phyloP scores from a whole-genome alignment of 441 rosid genomes.

The Raphanus hybrid region DNA sequence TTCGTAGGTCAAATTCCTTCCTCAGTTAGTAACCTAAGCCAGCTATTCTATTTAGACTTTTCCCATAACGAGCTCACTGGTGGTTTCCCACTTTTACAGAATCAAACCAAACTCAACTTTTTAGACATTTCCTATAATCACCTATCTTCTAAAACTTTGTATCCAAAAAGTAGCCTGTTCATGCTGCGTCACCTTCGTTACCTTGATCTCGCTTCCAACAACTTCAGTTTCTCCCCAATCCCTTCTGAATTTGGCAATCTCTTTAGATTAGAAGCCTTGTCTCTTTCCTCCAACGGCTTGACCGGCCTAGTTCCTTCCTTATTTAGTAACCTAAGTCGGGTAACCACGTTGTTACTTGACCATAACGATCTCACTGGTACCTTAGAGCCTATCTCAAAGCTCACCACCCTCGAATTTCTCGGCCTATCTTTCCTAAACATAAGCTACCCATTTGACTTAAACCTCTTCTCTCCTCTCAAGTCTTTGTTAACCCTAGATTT shows the following conservation, averaged over 20 bases:
- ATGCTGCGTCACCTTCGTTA: background rate
- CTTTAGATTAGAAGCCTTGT: background rate
- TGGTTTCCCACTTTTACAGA: background rate
- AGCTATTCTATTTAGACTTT: background rate
- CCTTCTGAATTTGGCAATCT: background rate
- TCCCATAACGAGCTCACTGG: background rate
- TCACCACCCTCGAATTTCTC: background rate
- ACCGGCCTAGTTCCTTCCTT: background rate
- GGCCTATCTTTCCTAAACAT: constrained; percentile 2
- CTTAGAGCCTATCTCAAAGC: constrained; percentile 22
- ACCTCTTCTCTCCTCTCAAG: background rate
- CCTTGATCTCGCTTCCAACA: background rate
- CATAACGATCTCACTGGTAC: background rate
- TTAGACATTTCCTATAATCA: background rate
- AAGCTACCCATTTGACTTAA: constrained; percentile 14
- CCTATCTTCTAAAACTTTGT: background rate
- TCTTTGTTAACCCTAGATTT: background rate
- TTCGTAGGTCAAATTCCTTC: constrained; percentile 26
- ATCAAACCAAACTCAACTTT: background rate
- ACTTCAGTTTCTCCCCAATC: background rate
- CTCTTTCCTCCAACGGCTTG: background rate
- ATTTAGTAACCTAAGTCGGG: background rate
- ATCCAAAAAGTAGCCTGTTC: background rate
- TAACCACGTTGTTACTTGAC: background rate
- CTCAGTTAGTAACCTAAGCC: constrained; percentile 12